Conservation (phyloP, 1,284 basidiomycete genomes). For the Grifola frondosa region DNA sequence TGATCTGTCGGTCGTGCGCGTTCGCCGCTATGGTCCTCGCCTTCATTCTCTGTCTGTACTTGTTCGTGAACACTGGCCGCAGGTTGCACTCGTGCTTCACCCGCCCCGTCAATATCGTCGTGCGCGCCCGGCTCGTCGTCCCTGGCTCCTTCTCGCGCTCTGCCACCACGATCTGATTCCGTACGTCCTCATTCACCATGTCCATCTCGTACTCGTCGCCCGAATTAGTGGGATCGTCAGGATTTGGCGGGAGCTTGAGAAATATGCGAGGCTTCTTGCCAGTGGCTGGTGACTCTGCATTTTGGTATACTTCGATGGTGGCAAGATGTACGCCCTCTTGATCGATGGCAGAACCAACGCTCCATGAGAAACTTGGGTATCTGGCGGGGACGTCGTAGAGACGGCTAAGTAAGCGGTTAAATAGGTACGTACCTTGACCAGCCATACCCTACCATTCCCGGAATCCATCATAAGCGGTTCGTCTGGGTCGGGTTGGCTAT, state of each 20-base stretch:
- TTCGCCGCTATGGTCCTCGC: conserved; percentile 61
- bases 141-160: conserved; percentile 68
- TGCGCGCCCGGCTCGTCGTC: conserved; percentile 54
- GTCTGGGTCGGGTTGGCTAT: conserved; percentile 70
- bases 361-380: conserved; percentile 72
- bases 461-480: conserved; percentile 73
- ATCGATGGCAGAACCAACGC: conserved; percentile 62
- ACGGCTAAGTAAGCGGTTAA: conserved; percentile 3
- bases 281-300: conserved; percentile 38
- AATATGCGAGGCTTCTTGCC: conserved; percentile 61
- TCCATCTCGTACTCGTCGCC: conserved; percentile 74
- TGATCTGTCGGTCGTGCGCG: conserved; percentile 57
- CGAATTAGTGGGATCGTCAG: conserved; percentile 40
- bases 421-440: conserved; percentile 60
- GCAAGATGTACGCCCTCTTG: conserved; percentile 68
- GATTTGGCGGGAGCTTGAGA: conserved; percentile 62
- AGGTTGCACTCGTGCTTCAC: conserved; percentile 76
- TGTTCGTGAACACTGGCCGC: conserved; percentile 60
- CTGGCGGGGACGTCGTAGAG: conserved; percentile 31
- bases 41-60: conserved; percentile 64
- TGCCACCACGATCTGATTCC: conserved; percentile 76
- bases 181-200: conserved; percentile 73
- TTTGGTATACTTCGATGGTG: conserved; percentile 70
- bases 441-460: conserved; percentile 72
- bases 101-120: conserved; percentile 71